Percentiles rank a stretch among this genome's conserved stretches.
Evolutionary conservation across 768 basidiomycete genomes (phyloP).

Genomic region (Amanita inopinata): DNA sequence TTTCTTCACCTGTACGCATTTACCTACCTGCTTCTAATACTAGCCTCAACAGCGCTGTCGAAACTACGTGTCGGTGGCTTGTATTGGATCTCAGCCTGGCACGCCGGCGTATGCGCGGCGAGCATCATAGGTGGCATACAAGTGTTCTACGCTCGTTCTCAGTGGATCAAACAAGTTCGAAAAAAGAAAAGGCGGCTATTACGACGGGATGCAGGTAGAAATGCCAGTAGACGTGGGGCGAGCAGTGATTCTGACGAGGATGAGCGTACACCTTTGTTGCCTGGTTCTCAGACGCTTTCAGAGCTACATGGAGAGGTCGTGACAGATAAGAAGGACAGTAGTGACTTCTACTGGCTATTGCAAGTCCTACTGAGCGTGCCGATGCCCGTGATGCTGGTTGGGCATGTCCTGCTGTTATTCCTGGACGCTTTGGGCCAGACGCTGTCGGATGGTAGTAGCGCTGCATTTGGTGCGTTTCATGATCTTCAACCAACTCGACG

Average conservation of each 20-base stretch:
- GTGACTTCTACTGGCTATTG: conserved; percentile 22
- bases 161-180: conserved; percentile 1
- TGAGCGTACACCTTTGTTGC: conserved; percentile 6
- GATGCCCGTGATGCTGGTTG: conserved; percentile 19
- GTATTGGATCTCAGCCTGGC: conserved; percentile 51
- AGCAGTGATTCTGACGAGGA: conserved; percentile 7
- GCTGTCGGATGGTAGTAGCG: conserved; percentile 21
- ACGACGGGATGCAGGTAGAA: not conserved
- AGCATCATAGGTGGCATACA: conserved; percentile 29
- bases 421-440: conserved; percentile 20
- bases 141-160: conserved; percentile 11
- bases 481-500: conserved; percentile 1
- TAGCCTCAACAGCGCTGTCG: conserved; percentile 36
- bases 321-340: conserved; percentile 14
- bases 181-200: conserved; percentile 4
- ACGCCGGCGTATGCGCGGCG: conserved; percentile 33
- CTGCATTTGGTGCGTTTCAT: conserved; percentile 33
- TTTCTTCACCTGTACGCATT: conserved; percentile 45
- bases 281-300: conserved; percentile 4
- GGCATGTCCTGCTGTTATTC: conserved; percentile 19
- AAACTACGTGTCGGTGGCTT: conserved; percentile 36
- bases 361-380: conserved; percentile 21
- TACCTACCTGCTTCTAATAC: conserved; percentile 49
- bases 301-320: conserved; percentile 14
- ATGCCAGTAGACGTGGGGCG: not conserved